These are phyloP conservation scores for Backusella macrospora DNA, from an alignment of 192 early-diverging fungal genomes.

Conservation along the genomic window DNA sequence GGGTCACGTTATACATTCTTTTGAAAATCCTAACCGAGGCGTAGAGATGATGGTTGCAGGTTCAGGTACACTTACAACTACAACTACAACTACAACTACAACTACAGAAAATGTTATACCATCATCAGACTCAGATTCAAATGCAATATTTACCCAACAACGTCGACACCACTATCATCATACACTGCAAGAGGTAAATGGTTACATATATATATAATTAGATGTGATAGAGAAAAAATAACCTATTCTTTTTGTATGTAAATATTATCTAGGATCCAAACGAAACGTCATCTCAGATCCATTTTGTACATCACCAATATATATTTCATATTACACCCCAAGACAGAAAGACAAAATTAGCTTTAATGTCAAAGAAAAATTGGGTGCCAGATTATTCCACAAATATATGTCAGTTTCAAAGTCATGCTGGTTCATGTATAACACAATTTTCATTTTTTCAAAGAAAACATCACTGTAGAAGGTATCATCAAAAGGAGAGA, in stretches of 20 bases:
- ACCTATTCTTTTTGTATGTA: neutral
- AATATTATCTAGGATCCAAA: too few species aligned
- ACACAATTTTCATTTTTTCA: constrained; percentile 31
- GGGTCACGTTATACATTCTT: constrained; percentile 27
- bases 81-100: constrained; percentile 3
- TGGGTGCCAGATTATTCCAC: constrained; percentile 29
- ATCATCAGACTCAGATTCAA: too few species aligned
- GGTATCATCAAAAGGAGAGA: constrained; percentile 8
- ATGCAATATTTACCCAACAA: neutral
- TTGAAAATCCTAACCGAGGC: constrained; percentile 23
- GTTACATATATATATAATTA: neutral
- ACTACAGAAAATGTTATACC: neutral
- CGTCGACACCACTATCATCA: neutral
- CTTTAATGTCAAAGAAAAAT: constrained; percentile 19
- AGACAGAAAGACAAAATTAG: constrained; percentile 25
- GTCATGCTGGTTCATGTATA: constrained; percentile 2
- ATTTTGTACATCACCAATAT: constrained; percentile 23
- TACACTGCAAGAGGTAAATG: constrained; percentile 19
- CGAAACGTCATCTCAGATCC: neutral
- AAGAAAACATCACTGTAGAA: constrained; percentile 37
- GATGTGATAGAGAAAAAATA: neutral
- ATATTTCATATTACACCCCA: constrained; percentile 20
- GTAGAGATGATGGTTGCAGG: constrained; percentile 30
- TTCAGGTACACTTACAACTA: constrained; percentile 15
- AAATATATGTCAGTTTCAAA: constrained; percentile 32